Percentiles rank a stretch among this genome's conserved stretches.
Conservation (phyloP, 176 grass and related monocot genomes). For the Alloteropsis semialata region DNA sequence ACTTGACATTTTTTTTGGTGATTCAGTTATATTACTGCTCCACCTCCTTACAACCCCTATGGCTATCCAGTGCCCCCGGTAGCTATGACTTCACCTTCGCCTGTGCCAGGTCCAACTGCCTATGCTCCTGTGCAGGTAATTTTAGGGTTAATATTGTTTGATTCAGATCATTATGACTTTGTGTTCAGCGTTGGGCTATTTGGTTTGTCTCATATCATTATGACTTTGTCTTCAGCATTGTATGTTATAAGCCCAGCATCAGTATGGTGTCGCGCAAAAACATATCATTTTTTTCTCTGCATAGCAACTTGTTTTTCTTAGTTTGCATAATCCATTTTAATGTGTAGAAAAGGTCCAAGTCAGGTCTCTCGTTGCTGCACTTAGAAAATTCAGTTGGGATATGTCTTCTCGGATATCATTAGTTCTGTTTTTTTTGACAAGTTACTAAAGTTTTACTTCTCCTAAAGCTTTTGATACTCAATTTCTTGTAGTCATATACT, state of each 20-base stretch:
- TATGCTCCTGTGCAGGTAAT: conserved; percentile 98
- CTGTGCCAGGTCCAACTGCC: conserved; percentile 59
- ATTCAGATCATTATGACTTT: not conserved
- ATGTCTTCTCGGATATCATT: not conserved
- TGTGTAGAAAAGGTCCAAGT: not conserved
- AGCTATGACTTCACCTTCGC: conserved; percentile 67
- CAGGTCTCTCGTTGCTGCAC: not conserved
- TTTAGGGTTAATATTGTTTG: conserved; percentile 1
- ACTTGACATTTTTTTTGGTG: conserved; percentile 10
- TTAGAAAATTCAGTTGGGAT: not conserved
- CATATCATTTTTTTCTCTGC: not conserved
- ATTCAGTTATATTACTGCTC: conserved; percentile 75
- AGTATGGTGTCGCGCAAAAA: not conserved
- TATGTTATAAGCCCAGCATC: not conserved
- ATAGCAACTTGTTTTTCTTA: not conserved
- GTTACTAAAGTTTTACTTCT: not conserved
- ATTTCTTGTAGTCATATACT: conserved; percentile 8
- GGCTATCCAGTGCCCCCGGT: conserved; percentile 70
- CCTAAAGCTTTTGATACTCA: not conserved
- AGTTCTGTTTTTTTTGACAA: not conserved
- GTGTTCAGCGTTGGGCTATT: not conserved
- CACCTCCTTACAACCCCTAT: conserved; percentile 85
- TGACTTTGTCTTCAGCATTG: not conserved
- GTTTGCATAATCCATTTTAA: not conserved
- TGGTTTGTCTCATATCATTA: not conserved